A percentile compares a stretch with the other conserved stretches of the same genome.
Conservation (phyloP, 1,139 yeast species). For the Lodderomyces margitis region DNA sequence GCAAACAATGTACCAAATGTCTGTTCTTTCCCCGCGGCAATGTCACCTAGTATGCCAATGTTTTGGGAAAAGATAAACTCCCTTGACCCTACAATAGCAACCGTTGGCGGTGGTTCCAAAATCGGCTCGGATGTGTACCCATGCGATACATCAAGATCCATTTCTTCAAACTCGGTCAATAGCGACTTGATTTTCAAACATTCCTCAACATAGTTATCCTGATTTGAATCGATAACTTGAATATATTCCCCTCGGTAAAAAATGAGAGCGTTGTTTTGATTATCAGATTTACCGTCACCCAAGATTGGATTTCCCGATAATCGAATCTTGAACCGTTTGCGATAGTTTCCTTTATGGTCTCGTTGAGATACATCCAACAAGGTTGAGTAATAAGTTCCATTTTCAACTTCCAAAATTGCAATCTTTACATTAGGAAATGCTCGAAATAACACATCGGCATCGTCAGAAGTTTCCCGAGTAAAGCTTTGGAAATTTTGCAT, state of each 20-base stretch:
- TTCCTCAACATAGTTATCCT: conserved; percentile 83
- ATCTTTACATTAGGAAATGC: conserved; percentile 63
- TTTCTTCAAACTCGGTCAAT: conserved; percentile 76
- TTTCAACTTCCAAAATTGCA: conserved; percentile 51
- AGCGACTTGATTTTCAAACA: conserved; percentile 79
- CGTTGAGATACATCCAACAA: conserved; percentile 42
- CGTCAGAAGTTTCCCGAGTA: conserved; percentile 48
- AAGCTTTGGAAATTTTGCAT: conserved; percentile 65
- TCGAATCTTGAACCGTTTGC: conserved; percentile 52
- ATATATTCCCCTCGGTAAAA: conserved; percentile 84
- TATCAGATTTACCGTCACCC: conserved; percentile 90
- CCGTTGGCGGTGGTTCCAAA: conserved; percentile 37
- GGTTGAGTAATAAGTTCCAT: conserved; percentile 55
- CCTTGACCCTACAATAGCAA: conserved; percentile 85
- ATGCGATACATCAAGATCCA: conserved; percentile 24
- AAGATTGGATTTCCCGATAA: conserved; percentile 84
- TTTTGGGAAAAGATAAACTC: conserved; percentile 87
- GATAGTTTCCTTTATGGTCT: conserved; percentile 38
- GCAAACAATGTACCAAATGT: conserved; percentile 91
- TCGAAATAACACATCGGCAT: conserved; percentile 54
- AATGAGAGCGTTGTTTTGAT: conserved; percentile 75
- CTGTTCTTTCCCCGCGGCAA: conserved; percentile 92
- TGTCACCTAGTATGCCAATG: conserved; percentile 83
- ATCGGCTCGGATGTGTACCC: neutral
- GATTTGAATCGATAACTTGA: conserved; percentile 86